These are phyloP conservation scores for Pythium guiyangense DNA, from an alignment of 352 stramenopile genomes.

Conservation along the genomic window DNA sequence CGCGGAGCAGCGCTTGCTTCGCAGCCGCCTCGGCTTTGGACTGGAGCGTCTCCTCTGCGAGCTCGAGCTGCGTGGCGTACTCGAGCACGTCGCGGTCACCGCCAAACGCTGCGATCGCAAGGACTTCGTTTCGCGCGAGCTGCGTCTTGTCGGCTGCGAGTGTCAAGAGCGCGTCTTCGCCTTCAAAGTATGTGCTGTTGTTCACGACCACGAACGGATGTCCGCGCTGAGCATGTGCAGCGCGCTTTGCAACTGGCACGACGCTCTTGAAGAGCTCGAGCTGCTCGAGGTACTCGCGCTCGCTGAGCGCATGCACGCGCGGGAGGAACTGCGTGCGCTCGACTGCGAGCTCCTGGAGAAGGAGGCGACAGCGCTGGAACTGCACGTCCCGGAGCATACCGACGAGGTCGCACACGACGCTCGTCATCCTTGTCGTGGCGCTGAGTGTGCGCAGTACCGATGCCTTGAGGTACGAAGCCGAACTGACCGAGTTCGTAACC, in stretches of 20 bases:
- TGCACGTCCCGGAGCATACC: constrained; percentile 47
- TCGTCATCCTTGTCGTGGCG: constrained; percentile 1
- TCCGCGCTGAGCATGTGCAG: constrained; percentile 22
- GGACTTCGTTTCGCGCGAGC: constrained; percentile 40
- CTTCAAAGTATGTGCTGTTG: constrained; percentile 33
- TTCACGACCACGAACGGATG: constrained; percentile 53
- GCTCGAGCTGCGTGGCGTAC: constrained; percentile 22
- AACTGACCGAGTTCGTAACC: too few relatives aligned
- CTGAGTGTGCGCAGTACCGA: too few relatives aligned
- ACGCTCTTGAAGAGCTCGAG: constrained; percentile 24
- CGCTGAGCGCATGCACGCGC: constrained; percentile 38
- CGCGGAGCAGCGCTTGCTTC: constrained; percentile 31
- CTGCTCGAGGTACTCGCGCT: constrained; percentile 51
- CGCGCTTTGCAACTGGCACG: constrained; percentile 24
- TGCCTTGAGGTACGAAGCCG: neutral
- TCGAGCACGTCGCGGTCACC: constrained; percentile 16
- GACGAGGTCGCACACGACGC: constrained; percentile 47
- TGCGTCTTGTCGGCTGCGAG: constrained; percentile 51
- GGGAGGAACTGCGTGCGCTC: constrained; percentile 47
- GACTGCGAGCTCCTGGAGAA: constrained; percentile 55
- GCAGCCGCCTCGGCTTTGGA: constrained; percentile 38
- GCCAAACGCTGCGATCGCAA: constrained; percentile 53
- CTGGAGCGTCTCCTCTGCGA: constrained; percentile 47
- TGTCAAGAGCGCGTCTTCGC: constrained; percentile 51
- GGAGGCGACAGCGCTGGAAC: constrained; percentile 54